Conservation (phyloP, 139 green algal species). For the Medakamo hakoo region DNA sequence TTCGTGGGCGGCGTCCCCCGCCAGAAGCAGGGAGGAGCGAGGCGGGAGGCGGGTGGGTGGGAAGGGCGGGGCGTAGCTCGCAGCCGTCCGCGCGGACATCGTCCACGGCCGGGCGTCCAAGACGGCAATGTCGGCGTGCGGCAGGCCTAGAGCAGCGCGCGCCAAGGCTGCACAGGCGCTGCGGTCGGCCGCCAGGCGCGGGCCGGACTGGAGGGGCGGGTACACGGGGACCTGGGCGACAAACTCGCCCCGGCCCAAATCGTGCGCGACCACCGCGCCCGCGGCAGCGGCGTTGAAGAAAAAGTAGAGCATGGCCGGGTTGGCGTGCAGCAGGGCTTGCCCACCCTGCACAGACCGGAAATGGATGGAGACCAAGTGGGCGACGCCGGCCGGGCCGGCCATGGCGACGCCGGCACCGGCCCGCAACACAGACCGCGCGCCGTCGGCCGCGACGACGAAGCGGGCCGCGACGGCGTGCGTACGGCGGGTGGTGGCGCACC, state of each 20-base stretch:
- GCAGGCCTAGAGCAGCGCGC: too few relatives aligned
- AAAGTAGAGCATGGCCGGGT: conserved; percentile 91
- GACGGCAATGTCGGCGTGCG: background rate
- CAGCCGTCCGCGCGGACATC: conserved; percentile 69
- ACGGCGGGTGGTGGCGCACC: too few relatives aligned
- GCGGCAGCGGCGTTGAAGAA: conserved; percentile 67
- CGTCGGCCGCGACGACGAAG: conserved; percentile 53
- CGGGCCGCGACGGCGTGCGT: background rate
- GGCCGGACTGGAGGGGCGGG: conserved; percentile 72
- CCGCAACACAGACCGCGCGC: conserved; percentile 32
- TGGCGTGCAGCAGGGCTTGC: background rate
- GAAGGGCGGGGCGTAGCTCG: conserved; percentile 23
- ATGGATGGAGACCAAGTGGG: conserved; percentile 82
- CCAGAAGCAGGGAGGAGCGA: conserved; percentile 66
- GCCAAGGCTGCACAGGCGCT: too few relatives aligned
- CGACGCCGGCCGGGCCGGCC: conserved; percentile 32
- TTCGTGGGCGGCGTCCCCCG: conserved; percentile 78
- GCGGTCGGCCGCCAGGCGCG: too few relatives aligned
- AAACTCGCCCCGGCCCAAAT: conserved; percentile 71
- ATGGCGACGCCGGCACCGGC: conserved; percentile 35
- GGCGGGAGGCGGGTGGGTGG: too few relatives aligned
- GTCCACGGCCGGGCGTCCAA: conserved; percentile 46
- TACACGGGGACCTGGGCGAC: conserved; percentile 89
- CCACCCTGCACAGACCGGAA: conserved; percentile 38
- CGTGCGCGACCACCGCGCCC: conserved; percentile 78